Evolutionary conservation across 257 asterid genomes (phyloP).

Genomic region (Jacaranda mimosifolia): DNA sequence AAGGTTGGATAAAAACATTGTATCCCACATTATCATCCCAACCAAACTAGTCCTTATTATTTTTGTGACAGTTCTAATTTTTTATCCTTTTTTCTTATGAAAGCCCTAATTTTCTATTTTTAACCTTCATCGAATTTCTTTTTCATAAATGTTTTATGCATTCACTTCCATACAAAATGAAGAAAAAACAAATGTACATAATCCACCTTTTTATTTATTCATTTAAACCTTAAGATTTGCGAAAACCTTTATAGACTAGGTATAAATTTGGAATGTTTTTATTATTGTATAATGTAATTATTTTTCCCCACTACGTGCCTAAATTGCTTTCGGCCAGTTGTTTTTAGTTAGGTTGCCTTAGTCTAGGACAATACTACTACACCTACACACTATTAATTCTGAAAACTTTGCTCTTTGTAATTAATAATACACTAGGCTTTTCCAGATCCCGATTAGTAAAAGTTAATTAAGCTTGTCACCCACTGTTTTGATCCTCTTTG

Average conservation of each 20-base stretch:
- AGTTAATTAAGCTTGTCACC: background rate
- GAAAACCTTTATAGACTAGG: slow-evolving; percentile 4
- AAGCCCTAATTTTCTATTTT: no score
- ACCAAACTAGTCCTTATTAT: no score
- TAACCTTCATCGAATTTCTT: no score
- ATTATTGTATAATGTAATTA: background rate
- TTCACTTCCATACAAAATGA: no score
- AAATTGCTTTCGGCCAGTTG: slow-evolving; percentile 16
- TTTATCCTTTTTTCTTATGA: no score
- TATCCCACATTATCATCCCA: no score
- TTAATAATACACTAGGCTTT: slow-evolving; percentile 5
- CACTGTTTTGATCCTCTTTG: background rate
- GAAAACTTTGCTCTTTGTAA: background rate
- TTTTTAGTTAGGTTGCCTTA: slow-evolving; percentile 7
- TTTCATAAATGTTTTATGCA: no score
- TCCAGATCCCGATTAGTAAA: background rate
- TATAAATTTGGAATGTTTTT: slow-evolving; percentile 13
- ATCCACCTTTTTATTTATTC: no score
- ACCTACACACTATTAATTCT: background rate
- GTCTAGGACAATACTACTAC: background rate
- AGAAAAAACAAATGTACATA: no score
- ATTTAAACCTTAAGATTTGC: no score
- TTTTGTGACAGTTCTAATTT: no score
- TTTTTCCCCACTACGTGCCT: slow-evolving; percentile 4
- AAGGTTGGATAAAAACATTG: no score